Evolutionary conservation across 371 early-diverging fungal genomes (phyloP), one percentile per base, ranked within the genome.

Genomic region (Apophysomyces trapeziformis): DNA sequence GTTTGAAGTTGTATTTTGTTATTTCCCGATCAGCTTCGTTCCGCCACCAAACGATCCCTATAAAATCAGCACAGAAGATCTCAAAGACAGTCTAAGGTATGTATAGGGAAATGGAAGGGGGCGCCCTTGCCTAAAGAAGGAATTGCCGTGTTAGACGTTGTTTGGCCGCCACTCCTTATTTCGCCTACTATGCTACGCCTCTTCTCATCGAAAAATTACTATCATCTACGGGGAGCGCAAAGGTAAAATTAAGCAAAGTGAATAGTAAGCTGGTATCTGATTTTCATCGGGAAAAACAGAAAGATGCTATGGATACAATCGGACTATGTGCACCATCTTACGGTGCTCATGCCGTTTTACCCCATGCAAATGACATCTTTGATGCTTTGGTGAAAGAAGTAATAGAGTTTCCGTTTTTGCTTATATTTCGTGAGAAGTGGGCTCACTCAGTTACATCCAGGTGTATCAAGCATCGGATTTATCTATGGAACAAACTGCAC

Each of bases 1-100:
- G 45, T 97, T 97, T 73, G 96, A 98, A 44, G 86, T 95, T 21
- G 84, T 92, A 14, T 97, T 93, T 69, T 96, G 96, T 78, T 98
- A 98, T 80, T 98, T 98, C 69, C 98, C 98, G 0, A 97, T 98
- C 70, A 95, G 97, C 6, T 98, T 96, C 78, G 86, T 88, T 71
- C 89, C 95, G 35, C 92, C 91, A 0, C 92, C 91, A 50, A 91
- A 88, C 60, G 97, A 95, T 77, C 88, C 90, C 1, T 89, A 89
- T 44, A 91, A 90, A 5, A 92, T 98, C 38, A 92, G 97, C 4
- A 85, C 96, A 5, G 90, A 91, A 18, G 88, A 93, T 72, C 77
- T 98, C 35, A 96, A 96, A 74, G 56, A 73, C 9, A 88, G 87
- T 12, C 77, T 95, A 45, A 78, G 85, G 63, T 68, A 72, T 0